Percentiles rank a stretch among this genome's conserved stretches.
Evolutionary conservation across 1,139 yeast species (phyloP).

Genomic region (Suhomyces wounanorum): DNA sequence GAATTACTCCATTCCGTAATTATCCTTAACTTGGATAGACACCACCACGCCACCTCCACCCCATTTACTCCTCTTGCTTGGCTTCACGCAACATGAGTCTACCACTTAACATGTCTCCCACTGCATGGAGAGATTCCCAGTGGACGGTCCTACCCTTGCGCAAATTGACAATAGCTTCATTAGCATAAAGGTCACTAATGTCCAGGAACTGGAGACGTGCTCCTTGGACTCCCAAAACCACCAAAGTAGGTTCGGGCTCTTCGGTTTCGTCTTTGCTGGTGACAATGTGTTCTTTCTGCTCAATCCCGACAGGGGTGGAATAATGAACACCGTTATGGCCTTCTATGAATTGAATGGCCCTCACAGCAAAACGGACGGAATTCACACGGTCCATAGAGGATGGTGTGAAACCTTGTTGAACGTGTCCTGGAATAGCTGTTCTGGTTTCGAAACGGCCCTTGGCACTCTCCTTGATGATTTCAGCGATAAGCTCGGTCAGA

Average conservation of each 20-base stretch:
- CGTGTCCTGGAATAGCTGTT: constrained; percentile 97
- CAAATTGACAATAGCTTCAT: constrained; percentile 58
- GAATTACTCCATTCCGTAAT: too few species aligned
- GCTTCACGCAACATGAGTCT: constrained; percentile 27
- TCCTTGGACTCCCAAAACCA: constrained; percentile 72
- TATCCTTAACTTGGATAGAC: too few species aligned
- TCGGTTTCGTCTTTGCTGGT: constrained; percentile 44
- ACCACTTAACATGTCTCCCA: constrained; percentile 72
- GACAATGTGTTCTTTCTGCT: neutral
- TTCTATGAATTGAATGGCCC: constrained; percentile 75
- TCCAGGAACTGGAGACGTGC: constrained; percentile 59
- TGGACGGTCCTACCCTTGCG: constrained; percentile 71
- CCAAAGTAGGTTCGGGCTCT: constrained; percentile 39
- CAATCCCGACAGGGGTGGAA: neutral
- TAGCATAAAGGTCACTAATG: constrained; percentile 54
- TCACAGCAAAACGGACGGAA: constrained; percentile 87
- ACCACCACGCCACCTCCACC: too few species aligned
- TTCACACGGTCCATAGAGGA: constrained; percentile 93
- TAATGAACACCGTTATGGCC: neutral
- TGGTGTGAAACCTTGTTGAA: constrained; percentile 96
- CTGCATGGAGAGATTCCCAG: constrained; percentile 62
- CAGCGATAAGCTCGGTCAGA: constrained; percentile 78
- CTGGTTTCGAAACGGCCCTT: constrained; percentile 81
- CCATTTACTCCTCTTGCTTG: constrained; percentile 1
- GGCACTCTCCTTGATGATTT: constrained; percentile 78